Percentiles rank a stretch among this genome's conserved stretches.
These are phyloP conservation scores for Oryza coarctata DNA, from an alignment of 176 grass and related monocot species.

Conservation along the genomic window DNA sequence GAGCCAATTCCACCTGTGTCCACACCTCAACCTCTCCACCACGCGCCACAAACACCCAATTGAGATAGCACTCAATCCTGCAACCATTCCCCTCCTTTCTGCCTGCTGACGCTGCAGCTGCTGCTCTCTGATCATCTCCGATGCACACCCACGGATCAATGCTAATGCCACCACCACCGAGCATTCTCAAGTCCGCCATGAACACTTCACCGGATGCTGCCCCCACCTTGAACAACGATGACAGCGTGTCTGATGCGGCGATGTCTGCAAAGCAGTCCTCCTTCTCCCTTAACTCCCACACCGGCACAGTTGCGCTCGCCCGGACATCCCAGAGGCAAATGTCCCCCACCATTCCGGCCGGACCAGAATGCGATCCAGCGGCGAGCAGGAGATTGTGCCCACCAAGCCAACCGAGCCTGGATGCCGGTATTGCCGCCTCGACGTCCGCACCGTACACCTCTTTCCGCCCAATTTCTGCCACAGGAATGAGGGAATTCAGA, in stretches of 20 bases:
- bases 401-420: constrained; percentile 65
- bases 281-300: constrained; percentile 71
- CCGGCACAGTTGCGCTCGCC: constrained; percentile 33
- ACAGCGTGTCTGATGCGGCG: constrained; percentile 46
- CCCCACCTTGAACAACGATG: constrained; percentile 73
- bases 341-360: constrained; percentile 53
- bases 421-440: constrained; percentile 62
- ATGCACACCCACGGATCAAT: constrained; percentile 59
- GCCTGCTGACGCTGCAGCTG: neutral
- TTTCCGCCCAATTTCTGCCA: constrained; percentile 60
- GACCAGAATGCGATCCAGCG: constrained; percentile 68
- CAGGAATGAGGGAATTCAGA: constrained; percentile 53
- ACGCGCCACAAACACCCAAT: constrained; percentile 59
- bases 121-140: constrained; percentile 32
- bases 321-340: constrained; percentile 76
- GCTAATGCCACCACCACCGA: constrained; percentile 30
- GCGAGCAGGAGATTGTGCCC: constrained; percentile 63
- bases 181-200: constrained; percentile 81
- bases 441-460: constrained; percentile 66
- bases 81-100: constrained; percentile 68
- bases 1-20: constrained; percentile 55
- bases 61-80: constrained; percentile 60
- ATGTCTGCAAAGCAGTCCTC: constrained; percentile 74
- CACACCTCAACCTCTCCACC: constrained; percentile 68
- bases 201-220: constrained; percentile 63